A percentile compares a stretch with the other conserved stretches of the same genome.
Conservation (phyloP, 2,329 filamentous ascomycete genomes). For the Paecilomyces formosus region DNA sequence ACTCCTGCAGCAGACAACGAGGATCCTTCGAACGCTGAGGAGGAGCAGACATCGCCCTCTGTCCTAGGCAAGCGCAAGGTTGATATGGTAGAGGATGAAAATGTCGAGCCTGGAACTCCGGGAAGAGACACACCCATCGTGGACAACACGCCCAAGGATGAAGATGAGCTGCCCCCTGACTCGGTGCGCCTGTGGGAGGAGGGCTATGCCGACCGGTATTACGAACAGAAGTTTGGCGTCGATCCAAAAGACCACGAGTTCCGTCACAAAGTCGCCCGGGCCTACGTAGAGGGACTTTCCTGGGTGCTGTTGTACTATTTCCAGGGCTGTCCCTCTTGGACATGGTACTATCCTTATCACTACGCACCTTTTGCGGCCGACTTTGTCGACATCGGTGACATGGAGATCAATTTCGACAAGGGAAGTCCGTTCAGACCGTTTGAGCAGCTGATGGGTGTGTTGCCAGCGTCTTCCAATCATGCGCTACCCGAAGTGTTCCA, state of each 20-base stretch:
- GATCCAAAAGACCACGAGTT: constrained; percentile 76
- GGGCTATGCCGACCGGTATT: constrained; percentile 91
- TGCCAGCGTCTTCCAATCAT: constrained; percentile 87
- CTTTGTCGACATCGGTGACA: constrained; percentile 73
- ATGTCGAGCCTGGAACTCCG: constrained; percentile 48
- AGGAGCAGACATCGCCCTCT: constrained; percentile 23
- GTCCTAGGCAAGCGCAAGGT: constrained; percentile 55
- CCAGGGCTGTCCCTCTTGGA: constrained; percentile 96
- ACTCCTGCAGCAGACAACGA: constrained; percentile 14
- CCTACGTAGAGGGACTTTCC: constrained; percentile 89
- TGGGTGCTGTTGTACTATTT: constrained; percentile 98
- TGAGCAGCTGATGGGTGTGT: constrained; percentile 95
- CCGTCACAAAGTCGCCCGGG: constrained; percentile 75
- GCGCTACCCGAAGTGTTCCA: constrained; percentile 85
- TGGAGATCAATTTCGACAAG: constrained; percentile 75
- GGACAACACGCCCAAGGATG: constrained; percentile 40
- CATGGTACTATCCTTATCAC: constrained; percentile 98
- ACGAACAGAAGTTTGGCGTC: constrained; percentile 90
- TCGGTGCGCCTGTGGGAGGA: constrained; percentile 89
- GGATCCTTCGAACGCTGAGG: constrained; percentile 15
- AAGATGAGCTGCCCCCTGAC: constrained; percentile 63
- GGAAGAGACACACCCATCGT: constrained; percentile 50
- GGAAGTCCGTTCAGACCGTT: constrained; percentile 84
- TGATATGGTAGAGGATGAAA: constrained; percentile 57
- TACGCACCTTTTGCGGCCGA: constrained; percentile 97